A percentile compares a stretch with the other conserved stretches of the same genome.
Evolutionary conservation across 2,329 filamentous ascomycete species (phyloP).

Genomic region (Claviceps pazoutovae): DNA sequence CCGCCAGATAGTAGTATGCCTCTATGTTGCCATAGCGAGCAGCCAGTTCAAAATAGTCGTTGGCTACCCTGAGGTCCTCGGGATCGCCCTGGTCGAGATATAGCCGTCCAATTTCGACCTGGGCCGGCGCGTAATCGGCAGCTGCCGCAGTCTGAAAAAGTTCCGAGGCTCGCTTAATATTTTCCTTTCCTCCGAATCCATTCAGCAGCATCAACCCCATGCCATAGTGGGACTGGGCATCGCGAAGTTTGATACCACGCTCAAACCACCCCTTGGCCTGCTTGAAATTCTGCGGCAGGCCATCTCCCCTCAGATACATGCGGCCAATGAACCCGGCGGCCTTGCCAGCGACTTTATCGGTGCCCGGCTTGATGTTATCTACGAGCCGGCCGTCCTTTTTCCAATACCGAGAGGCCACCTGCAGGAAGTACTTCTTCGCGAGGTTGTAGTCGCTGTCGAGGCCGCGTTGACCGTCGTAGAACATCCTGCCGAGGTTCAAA

Average conservation of each 20-base stretch:
- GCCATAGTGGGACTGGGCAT: conserved; percentile 73
- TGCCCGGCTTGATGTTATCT: conserved; percentile 52
- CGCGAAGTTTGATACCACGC: conserved; percentile 59
- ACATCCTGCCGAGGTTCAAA: conserved; percentile 70
- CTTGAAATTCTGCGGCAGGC: conserved; percentile 62
- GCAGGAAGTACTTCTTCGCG: conserved; percentile 69
- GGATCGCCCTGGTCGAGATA: conserved; percentile 69
- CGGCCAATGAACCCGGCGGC: conserved; percentile 77
- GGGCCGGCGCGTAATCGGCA: conserved; percentile 65
- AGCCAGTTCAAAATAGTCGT: conserved; percentile 77
- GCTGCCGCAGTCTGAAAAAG: conserved; percentile 69
- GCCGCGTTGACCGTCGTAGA: conserved; percentile 73
- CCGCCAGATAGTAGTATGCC: conserved; percentile 82
- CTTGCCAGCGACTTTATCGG: conserved; percentile 69
- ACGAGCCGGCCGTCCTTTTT: conserved; percentile 58
- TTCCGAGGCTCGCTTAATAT: conserved; percentile 58
- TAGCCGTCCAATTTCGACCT: conserved; percentile 69
- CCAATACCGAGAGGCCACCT: conserved; percentile 74
- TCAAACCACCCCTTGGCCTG: conserved; percentile 73
- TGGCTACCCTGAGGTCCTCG: conserved; percentile 61
- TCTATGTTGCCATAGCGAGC: conserved; percentile 73
- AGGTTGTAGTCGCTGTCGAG: conserved; percentile 58
- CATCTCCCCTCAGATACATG: conserved; percentile 83
- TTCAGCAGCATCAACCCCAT: conserved; percentile 73
- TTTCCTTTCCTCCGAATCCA: conserved; percentile 57